Evolutionary conservation across 345 rosid genomes (phyloP), one percentile per base, ranked within the genome.

Genomic region (Xanthoceras sorbifolium): DNA sequence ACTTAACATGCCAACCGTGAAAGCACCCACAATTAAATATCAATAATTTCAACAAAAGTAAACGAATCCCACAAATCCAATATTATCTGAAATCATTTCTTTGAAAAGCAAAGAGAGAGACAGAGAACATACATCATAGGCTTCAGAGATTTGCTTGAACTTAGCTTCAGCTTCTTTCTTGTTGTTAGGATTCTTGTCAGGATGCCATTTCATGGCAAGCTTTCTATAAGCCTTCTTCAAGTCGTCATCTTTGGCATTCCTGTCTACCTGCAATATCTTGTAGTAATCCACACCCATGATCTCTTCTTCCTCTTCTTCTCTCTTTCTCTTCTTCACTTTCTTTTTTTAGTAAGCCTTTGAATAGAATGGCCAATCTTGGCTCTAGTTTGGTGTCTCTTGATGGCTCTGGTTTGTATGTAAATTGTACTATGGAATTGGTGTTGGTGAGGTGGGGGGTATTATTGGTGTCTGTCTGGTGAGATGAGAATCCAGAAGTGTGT

Each of bases 81-180:
- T 7, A 46, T 8, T 50, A 26, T 17, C 8, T 44, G 36, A 25
- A 68, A 40, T 11, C 18, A 38, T 66, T 23, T 3, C 9, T 17
- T n/a, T 18, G 17, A 14, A 44, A 22, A 44, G 3, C 5, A 6
- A 10, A 11, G 12, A 31, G 4, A 6, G 3, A 20, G 18, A 48
- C 17, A 46, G 28, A 34, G 23, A 34, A 69, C 64, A 36, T 70
- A 86, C 92, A 84, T 90, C 94, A 32, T 90, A 90, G 50, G 92
- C 94, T 66, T 90, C 94, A 78, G 92, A 90, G 84, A 90, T 87
- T 80, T 87, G 89, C 77, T 90, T 90, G 86, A 90, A 90, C 81
- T 86, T 86, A 68, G 90, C 89, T 63, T 90, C 94, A 31, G 94
- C 92, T 61, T 88, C 92, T 40, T 87, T 87, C 82, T 90, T 90